Evolutionary conservation across 345 rosid species (phyloP).

Genomic region (Hypericum androsaemum): DNA sequence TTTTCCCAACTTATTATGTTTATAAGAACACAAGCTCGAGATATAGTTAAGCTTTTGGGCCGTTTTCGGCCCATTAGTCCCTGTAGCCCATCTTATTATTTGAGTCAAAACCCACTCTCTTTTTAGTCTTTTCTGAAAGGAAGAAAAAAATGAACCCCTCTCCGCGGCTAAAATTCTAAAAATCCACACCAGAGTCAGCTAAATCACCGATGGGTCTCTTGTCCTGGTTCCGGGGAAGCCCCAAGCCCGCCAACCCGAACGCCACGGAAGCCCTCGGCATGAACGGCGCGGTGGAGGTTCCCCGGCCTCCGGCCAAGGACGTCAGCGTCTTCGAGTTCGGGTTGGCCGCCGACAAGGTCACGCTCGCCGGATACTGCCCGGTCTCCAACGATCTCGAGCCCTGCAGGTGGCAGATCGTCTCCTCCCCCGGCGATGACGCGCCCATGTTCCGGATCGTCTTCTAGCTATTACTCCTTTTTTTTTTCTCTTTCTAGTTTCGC

Average conservation of each 20-base stretch:
- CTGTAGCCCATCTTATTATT: too few relatives aligned
- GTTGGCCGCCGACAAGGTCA: constrained; percentile 69
- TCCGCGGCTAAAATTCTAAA: too few relatives aligned
- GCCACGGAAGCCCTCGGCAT: constrained; percentile 40
- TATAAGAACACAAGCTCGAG: too few relatives aligned
- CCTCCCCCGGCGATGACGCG: constrained; percentile 58
- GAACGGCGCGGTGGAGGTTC: constrained; percentile 87
- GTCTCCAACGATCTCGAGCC: constrained; percentile 92
- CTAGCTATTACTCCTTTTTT: constrained; percentile 16
- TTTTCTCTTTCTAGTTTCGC: background rate
- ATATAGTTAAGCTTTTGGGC: too few relatives aligned
- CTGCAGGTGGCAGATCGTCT: constrained; percentile 83
- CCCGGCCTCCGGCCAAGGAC: constrained; percentile 38
- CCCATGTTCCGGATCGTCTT: constrained; percentile 92
- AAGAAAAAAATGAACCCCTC: too few relatives aligned
- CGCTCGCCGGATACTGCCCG: constrained; percentile 84
- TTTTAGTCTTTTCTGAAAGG: too few relatives aligned
- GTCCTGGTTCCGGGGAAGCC: constrained; percentile 73
- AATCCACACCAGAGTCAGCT: background rate
- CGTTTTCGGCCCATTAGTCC: too few relatives aligned
- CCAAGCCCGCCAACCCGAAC: constrained; percentile 22
- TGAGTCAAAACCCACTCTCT: too few relatives aligned
- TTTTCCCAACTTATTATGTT: too few relatives aligned
- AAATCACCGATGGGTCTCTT: constrained; percentile 57
- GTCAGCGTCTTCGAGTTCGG: constrained; percentile 94